Conservation (phyloP, 371 early-diverging fungal species). For the Actinomortierella wolfii region DNA sequence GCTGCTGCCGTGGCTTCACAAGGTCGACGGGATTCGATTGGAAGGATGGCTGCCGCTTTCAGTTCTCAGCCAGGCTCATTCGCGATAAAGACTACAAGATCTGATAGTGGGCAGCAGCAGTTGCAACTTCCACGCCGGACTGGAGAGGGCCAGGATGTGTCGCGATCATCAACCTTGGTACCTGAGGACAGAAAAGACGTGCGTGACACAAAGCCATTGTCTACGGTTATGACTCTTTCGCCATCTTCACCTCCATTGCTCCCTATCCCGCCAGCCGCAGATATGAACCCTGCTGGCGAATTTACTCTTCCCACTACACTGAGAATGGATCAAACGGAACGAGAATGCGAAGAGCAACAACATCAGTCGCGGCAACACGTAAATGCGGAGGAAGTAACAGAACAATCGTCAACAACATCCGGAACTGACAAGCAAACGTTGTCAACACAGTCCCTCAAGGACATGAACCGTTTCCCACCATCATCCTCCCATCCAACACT, state of each 20-base stretch:
- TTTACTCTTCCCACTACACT: too few species aligned
- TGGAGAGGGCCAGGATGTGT: too few species aligned
- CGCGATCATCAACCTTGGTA: too few species aligned
- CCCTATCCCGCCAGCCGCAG: too few species aligned
- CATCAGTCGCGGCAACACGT: too few species aligned
- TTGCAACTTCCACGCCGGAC: background rate
- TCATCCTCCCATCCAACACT: background rate
- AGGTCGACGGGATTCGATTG: slow-evolving; percentile 17
- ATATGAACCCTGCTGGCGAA: too few species aligned
- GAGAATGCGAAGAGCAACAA: too few species aligned
- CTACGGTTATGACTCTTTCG: too few species aligned
- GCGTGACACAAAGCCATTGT: background rate
- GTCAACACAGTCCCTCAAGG: slow-evolving; percentile 24
- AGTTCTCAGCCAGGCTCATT: slow-evolving; percentile 36
- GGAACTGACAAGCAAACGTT: slow-evolving; percentile 1
- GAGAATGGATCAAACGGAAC: too few species aligned
- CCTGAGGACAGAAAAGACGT: too few species aligned
- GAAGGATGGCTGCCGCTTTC: slow-evolving; percentile 43
- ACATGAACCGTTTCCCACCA: background rate
- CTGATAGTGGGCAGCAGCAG: background rate
- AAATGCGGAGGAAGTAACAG: background rate
- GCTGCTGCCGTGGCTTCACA: background rate
- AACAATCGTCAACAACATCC: background rate
- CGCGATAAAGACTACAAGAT: slow-evolving; percentile 16
- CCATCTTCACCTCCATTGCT: too few species aligned